phyloP scores from a whole-genome alignment of 768 basidiomycete species.

The Termitomyces sp. region DNA sequence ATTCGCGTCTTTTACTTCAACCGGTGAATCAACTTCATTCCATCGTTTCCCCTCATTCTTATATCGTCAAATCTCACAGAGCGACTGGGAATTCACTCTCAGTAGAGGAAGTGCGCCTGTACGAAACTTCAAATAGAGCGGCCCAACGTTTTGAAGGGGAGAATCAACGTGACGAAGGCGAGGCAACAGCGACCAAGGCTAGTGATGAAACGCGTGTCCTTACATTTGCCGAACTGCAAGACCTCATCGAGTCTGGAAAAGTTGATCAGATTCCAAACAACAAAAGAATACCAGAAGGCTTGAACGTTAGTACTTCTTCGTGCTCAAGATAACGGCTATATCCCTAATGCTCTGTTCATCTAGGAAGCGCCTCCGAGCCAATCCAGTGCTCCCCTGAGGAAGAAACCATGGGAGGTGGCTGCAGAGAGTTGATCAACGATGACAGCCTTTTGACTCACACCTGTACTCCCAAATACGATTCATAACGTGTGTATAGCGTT shows the following conservation, averaged over 20 bases:
- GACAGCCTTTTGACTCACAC: not conserved
- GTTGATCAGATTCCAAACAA: slow-evolving; percentile 77
- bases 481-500: not conserved
- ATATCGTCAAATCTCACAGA: slow-evolving; percentile 15
- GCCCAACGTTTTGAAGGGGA: not conserved
- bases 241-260: slow-evolving; percentile 65
- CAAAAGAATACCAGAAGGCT: slow-evolving; percentile 56
- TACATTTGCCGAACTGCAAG: slow-evolving; percentile 63
- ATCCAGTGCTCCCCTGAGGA: slow-evolving; percentile 43
- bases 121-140: slow-evolving; percentile 19
- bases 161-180: not conserved
- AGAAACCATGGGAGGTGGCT: slow-evolving; percentile 65
- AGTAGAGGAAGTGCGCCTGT: slow-evolving; percentile 34
- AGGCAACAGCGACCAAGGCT: not conserved
- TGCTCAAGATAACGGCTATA: not conserved
- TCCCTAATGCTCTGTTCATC: not conserved
- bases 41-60: not conserved
- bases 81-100: slow-evolving; percentile 36
- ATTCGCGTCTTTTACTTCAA: slow-evolving; percentile 74
- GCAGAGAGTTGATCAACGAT: not conserved
- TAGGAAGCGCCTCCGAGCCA: slow-evolving; percentile 54
- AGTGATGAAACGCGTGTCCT: slow-evolving; percentile 37
- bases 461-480: not conserved
- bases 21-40: slow-evolving; percentile 26
- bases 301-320: slow-evolving; percentile 49